A percentile compares a stretch with the other conserved stretches of the same genome.
Conservation (phyloP, 2,329 filamentous ascomycete species). For the Neonectria punicea region DNA sequence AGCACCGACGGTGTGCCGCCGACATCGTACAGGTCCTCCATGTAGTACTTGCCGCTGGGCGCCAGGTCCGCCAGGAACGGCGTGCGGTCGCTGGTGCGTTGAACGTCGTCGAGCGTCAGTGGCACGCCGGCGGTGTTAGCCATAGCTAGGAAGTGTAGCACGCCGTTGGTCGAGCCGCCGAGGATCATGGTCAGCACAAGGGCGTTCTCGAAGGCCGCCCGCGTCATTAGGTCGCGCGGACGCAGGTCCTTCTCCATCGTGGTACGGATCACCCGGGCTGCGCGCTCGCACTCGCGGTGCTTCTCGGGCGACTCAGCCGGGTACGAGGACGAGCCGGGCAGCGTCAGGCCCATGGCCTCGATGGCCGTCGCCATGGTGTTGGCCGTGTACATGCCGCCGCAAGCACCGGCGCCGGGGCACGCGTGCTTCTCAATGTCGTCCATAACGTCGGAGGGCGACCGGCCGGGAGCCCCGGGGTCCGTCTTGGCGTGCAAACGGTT, state of each 20-base stretch:
- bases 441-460: conserved; percentile 81
- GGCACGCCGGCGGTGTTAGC: conserved; percentile 83
- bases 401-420: conserved; percentile 73
- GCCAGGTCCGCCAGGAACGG: conserved; percentile 89
- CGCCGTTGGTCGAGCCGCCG: conserved; percentile 90
- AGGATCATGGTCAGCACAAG: conserved; percentile 91
- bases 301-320: conserved; percentile 86
- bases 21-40: conserved; percentile 88
- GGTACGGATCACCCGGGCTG: conserved; percentile 78
- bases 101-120: conserved; percentile 83
- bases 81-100: conserved; percentile 82
- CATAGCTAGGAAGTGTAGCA: conserved; percentile 91
- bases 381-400: conserved; percentile 89
- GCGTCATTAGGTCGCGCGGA: conserved; percentile 82
- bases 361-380: conserved; percentile 93
- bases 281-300: conserved; percentile 85
- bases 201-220: conserved; percentile 86
- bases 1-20: conserved; percentile 88
- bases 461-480: conserved; percentile 68
- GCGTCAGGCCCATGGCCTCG: conserved; percentile 86
- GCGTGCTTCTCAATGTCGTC: conserved; percentile 83
- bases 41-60: conserved; percentile 84
- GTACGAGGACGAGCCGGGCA: conserved; percentile 86
- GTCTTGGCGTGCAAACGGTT: conserved; percentile 78
- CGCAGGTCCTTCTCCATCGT: conserved; percentile 87